Percentiles rank a stretch among this genome's conserved stretches.
Evolutionary conservation across 2,329 filamentous ascomycete species (phyloP).

Genomic region (Capronia epimyces): DNA sequence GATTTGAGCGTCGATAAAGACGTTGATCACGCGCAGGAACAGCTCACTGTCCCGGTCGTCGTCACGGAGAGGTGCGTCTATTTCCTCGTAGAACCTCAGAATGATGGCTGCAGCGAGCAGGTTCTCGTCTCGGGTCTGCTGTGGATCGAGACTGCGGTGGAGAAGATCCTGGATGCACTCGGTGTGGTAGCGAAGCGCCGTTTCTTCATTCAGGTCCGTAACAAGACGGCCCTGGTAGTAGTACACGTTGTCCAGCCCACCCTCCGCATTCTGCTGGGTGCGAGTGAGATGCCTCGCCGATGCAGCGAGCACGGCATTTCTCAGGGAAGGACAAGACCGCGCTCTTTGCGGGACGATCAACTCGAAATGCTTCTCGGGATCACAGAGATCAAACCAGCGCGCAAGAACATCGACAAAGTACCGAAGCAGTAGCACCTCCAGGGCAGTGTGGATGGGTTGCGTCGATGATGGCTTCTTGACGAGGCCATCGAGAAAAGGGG

Average conservation of each 20-base stretch:
- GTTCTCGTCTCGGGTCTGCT: slow-evolving; percentile 36
- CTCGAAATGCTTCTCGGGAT: slow-evolving; percentile 39
- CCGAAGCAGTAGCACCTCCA: slow-evolving; percentile 18
- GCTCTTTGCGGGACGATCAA: slow-evolving; percentile 41
- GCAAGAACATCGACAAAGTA: slow-evolving; percentile 30
- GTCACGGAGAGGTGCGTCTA: slow-evolving; percentile 32
- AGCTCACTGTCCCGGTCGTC: slow-evolving; percentile 25
- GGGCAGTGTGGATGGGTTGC: neutral
- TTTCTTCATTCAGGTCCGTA: slow-evolving; percentile 33
- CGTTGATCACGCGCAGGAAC: slow-evolving; percentile 28
- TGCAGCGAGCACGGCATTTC: slow-evolving; percentile 38
- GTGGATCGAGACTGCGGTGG: slow-evolving; percentile 35
- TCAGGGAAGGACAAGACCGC: slow-evolving; percentile 37
- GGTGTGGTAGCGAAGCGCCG: slow-evolving; percentile 40
- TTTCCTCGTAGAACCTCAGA: slow-evolving; percentile 40
- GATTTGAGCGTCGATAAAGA: slow-evolving; percentile 29
- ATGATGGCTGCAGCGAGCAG: slow-evolving; percentile 39
- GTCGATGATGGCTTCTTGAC: slow-evolving; percentile 9
- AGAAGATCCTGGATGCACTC: slow-evolving; percentile 40
- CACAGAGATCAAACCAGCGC: slow-evolving; percentile 40
- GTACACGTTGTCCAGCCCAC: slow-evolving; percentile 2
- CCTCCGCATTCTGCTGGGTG: slow-evolving; percentile 26
- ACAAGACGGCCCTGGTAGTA: slow-evolving; percentile 28
- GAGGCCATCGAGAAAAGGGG: slow-evolving; percentile 1
- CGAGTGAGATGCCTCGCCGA: slow-evolving; percentile 38